phyloP scores from a whole-genome alignment of 495 filamentous ascomycete species.

The Articulospora tetracladia region DNA sequence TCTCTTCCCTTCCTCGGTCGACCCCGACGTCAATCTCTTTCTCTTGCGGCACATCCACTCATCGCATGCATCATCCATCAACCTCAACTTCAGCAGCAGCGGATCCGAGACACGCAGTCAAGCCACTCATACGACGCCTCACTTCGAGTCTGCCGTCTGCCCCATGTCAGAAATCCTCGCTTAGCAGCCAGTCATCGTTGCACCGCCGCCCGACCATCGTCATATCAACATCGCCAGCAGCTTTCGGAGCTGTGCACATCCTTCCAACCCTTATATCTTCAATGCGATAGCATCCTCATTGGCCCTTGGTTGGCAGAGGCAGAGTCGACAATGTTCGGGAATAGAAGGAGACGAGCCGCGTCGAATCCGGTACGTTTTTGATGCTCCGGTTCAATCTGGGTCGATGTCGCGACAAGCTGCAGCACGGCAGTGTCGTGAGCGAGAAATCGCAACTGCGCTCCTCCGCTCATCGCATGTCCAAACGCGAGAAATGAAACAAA shows the following conservation, averaged over 20 bases:
- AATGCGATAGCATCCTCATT: conserved; percentile 24
- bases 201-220: conserved; percentile 16
- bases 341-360: conserved; percentile 42
- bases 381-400: background rate
- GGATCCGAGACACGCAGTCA: background rate
- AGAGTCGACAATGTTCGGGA: conserved; percentile 46
- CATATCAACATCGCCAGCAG: conserved; percentile 6
- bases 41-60: too few species aligned
- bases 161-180: background rate
- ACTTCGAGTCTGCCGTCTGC: background rate
- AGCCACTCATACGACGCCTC: background rate
- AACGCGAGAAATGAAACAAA: background rate
- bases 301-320: conserved; percentile 26
- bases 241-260: conserved; percentile 1
- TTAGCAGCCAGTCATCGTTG: background rate
- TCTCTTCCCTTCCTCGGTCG: too few species aligned
- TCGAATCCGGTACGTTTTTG: conserved; percentile 50
- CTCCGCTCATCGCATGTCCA: background rate
- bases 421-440: conserved; percentile 11
- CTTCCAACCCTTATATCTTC: conserved; percentile 6
- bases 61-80: too few species aligned
- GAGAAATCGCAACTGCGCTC: background rate
- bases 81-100: background rate
- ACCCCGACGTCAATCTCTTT: too few species aligned
- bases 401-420: conserved; percentile 7